Evolutionary conservation across 495 filamentous ascomycete genomes (phyloP), one percentile per base, ranked within the genome.

Genomic region (Aspergillus olivimuriae): DNA sequence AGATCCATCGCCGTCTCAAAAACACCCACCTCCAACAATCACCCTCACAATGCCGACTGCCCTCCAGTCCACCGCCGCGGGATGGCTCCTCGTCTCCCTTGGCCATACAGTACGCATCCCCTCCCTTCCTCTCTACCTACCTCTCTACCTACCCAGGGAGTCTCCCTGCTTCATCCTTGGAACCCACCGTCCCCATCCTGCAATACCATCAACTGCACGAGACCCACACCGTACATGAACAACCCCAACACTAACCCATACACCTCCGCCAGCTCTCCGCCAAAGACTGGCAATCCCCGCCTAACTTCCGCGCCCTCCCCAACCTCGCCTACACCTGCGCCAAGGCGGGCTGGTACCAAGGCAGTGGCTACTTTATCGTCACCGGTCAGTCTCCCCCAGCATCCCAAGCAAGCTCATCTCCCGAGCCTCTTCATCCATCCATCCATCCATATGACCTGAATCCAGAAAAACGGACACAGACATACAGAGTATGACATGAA

Each of bases 261-360:
- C 17, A 35, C 3, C 14, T 15, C 16, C 12, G 3, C 17, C n/a
- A 56, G 53, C 28, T 54, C 42, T 33, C 37, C 21, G 55, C 55
- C 28, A 47, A 46, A 43, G 47, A 54, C 35, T 57, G 47, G 47
- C 47, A 51, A 42, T 39, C 38, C 0, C 20, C 35, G 11, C 44
- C 34, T 11, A 50, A 58, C 33, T 60, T 58, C 44, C 49, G 54
- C 23, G 39, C 47, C 15, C 43, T 62, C 4, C 61, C 58, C 11
- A 54, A 39, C 23, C 45, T 60, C 9, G 53, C 58, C 34, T 57
- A 48, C 41, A 56, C 58, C 23, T 57, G 58, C 39, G 55, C 52
- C 28, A 57, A 42, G 2, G 56, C 48, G 7, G 61, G 56, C 21
- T 64, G 61, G 61, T 60, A 57, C 34, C 61, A 64, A 47, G 61